Evolutionary conservation across 78 protist genomes (phyloP).

Genomic region (Emiliania huxleyi): DNA sequence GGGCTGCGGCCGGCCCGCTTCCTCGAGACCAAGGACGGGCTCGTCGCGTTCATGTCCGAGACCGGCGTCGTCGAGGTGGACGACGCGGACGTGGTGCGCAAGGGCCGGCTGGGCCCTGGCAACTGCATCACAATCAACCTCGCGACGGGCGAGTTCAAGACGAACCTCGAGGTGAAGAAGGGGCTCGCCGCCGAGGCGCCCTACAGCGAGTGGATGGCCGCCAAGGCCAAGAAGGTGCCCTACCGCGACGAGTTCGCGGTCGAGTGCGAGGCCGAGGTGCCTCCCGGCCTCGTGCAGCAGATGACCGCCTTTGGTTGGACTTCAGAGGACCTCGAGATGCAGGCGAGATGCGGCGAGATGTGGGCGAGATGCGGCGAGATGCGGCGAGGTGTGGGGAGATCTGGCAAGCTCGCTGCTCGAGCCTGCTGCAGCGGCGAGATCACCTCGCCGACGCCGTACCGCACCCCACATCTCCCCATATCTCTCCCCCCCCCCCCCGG

Average conservation of each 20-base stretch:
- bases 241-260: neutral
- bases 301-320: constrained; percentile 71
- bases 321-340: constrained; percentile 71
- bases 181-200: constrained; percentile 41
- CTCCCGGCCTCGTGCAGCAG: neutral
- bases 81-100: neutral
- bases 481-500: constrained; percentile 62
- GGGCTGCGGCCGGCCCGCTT: constrained; percentile 86
- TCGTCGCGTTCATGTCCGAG: neutral
- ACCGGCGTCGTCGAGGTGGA: constrained; percentile 35
- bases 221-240: neutral
- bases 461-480: too few relatives aligned
- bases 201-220: constrained; percentile 60
- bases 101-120: constrained; percentile 83
- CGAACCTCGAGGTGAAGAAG: constrained; percentile 66
- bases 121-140: constrained; percentile 72
- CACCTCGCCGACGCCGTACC: constrained; percentile 81
- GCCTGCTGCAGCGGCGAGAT: constrained; percentile 48
- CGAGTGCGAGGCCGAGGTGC: neutral
- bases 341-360: constrained; percentile 46
- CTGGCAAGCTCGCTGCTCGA: neutral
- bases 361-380: constrained; percentile 69
- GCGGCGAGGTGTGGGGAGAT: too few relatives aligned
- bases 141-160: constrained; percentile 42
- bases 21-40: constrained; percentile 65